Conservation (phyloP, 768 basidiomycete genomes). For the Termitomyces sp. region DNA sequence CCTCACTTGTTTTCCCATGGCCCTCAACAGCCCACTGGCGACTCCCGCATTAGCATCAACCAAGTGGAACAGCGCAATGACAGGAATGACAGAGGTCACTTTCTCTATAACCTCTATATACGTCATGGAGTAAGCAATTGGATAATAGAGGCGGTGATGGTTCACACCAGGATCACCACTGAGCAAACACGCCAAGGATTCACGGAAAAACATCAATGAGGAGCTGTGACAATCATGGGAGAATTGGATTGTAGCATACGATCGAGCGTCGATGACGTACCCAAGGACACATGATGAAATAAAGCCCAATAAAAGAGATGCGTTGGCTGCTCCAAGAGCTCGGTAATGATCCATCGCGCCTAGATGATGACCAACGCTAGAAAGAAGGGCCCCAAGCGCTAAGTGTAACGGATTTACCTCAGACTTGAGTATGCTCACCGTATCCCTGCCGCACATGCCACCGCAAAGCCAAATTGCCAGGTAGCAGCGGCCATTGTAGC, state of each 20-base stretch:
- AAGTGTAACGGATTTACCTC: too few species aligned
- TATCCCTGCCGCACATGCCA: slow-evolving; percentile 78
- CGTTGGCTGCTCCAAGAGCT: background rate
- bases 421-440: slow-evolving; percentile 43
- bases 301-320: background rate
- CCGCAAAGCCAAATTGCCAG: slow-evolving; percentile 76
- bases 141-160: background rate
- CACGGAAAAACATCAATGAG: background rate
- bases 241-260: too few species aligned
- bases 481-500: slow-evolving; percentile 65
- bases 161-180: background rate
- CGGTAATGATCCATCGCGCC: slow-evolving; percentile 3
- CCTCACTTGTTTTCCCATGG: slow-evolving; percentile 20
- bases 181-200: background rate
- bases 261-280: background rate
- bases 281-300: background rate
- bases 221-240: background rate
- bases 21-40: background rate
- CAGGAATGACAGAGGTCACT: background rate
- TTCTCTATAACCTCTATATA: background rate
- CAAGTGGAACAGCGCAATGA: background rate
- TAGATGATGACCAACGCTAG: slow-evolving; percentile 7
- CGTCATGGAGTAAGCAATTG: background rate
- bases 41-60: background rate
- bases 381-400: background rate